Base-by-base conservation (phyloP, 1,284 basidiomycete species). In the Phaffia rhodozyma region DNA sequence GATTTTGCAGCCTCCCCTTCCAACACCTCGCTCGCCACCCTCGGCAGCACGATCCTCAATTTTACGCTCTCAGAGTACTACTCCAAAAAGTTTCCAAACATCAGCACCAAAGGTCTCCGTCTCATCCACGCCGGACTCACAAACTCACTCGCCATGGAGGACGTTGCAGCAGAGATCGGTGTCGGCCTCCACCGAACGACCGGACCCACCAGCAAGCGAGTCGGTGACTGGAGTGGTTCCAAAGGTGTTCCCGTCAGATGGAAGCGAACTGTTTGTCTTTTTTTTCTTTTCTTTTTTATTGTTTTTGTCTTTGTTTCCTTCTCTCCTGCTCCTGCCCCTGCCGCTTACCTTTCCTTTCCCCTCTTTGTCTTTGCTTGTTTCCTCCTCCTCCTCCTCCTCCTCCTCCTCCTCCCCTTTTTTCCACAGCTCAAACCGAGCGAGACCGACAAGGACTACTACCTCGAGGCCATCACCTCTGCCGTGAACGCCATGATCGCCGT, bases 41-140 rank as follows among this genome's bases (percentile, higher is more conserved):
- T 96, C 6, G 94, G 94, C 38, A 97, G 97, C 77, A 83, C 88
- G 1, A 80, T 98, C 61, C 82, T 97, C 72, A 94, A 94, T 60
- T 80, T 97, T 50, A 90, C 97, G 70, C 88, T 89, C 5, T 79
- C 88, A 0, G 94, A 99, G 77, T 84, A 86, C 73, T 77, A 97
- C 38, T 82, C 89, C 66, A 80, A 86, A 9, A 80, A 84, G 55
- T 97, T 88, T 75, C 94, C 96, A 0, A 86, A 96, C 74, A 81
- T 98, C 27, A 94, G 94, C 1, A 91, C 90, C 27, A 83, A 86
- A 60, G 90, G 91, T 23, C 78, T 93, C 70, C 93, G 96, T 77
- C 86, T 87, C 9, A 91, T 89, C 11, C 83, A 96, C 58, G 91
- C 89, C 52, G 88, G 91, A 49, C 89, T 89, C 74, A 92, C 94